Evolutionary conservation across 352 stramenopile species (phyloP).

Genomic region (Phytophthora fragariae): DNA sequence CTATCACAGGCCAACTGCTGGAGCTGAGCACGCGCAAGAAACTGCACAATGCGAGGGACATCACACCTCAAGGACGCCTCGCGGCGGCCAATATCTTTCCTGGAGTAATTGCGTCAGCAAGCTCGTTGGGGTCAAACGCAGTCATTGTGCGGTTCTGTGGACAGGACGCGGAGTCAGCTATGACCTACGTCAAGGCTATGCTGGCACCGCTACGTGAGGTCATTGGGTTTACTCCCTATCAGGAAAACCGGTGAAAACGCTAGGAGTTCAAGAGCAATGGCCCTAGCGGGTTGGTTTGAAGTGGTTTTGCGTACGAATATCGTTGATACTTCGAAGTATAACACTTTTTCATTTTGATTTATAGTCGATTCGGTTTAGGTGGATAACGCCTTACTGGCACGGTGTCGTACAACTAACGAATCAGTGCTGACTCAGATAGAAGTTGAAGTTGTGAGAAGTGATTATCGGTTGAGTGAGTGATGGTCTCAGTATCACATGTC

Average conservation of each 20-base stretch:
- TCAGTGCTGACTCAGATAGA: neutral
- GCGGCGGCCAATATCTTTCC: conserved; percentile 50
- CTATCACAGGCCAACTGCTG: conserved; percentile 62
- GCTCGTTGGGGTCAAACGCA: conserved; percentile 61
- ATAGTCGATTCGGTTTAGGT: too few relatives aligned
- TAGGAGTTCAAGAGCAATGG: neutral
- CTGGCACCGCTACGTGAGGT: conserved; percentile 61
- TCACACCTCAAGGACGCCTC: conserved; percentile 77
- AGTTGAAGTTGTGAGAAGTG: neutral
- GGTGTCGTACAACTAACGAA: too few relatives aligned
- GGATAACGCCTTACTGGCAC: too few relatives aligned
- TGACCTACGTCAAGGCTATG: conserved; percentile 70
- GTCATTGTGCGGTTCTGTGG: conserved; percentile 81
- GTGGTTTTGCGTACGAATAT: too few relatives aligned
- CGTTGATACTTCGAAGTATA: neutral
- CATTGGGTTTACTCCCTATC: conserved; percentile 72
- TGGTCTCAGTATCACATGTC: neutral
- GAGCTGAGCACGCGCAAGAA: conserved; percentile 77
- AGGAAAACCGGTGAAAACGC: conserved; percentile 72
- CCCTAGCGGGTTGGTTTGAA: neutral
- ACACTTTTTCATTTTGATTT: too few relatives aligned
- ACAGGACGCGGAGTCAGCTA: conserved; percentile 64
- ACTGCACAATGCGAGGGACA: conserved; percentile 71
- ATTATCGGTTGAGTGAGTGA: neutral
- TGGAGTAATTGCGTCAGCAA: conserved; percentile 77